phyloP scores from a whole-genome alignment of 2,329 filamentous ascomycete genomes.

The Cladosporium sp. region DNA sequence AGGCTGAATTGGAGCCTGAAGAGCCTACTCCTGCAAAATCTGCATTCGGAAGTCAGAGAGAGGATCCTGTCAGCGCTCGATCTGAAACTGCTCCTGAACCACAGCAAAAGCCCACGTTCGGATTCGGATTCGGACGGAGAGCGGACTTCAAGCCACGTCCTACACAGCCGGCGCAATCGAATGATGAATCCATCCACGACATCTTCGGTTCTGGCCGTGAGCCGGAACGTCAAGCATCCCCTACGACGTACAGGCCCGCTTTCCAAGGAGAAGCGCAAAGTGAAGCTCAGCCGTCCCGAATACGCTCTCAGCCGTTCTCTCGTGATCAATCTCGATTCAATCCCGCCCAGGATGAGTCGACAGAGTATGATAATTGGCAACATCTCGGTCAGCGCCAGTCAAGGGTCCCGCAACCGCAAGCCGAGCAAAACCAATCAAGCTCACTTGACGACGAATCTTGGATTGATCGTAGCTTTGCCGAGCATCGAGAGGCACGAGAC shows the following conservation, averaged over 20 bases:
- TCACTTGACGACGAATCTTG: conserved; percentile 13
- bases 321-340: neutral
- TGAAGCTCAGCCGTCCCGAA: neutral
- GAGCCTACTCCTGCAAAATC: no score
- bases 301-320: neutral
- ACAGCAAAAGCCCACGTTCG: no score
- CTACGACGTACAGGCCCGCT: neutral
- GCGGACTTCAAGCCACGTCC: no score
- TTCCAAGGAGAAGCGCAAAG: neutral
- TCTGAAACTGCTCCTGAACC: no score
- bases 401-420: neutral
- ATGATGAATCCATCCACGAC: conserved; percentile 2
- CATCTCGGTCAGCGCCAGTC: conserved; percentile 20
- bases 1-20: neutral
- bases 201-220: neutral
- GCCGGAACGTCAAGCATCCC: neutral
- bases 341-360: neutral
- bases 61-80: no score
- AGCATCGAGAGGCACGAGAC: conserved; percentile 12
- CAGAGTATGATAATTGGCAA: conserved; percentile 22
- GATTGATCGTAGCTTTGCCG: conserved; percentile 19
- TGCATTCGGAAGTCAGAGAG: no score
- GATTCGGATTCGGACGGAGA: no score
- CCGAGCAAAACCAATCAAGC: neutral
- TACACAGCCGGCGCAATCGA: neutral